phyloP scores from a whole-genome alignment of 1,139 yeast genomes.

The Schwanniomyces etchellsii region DNA sequence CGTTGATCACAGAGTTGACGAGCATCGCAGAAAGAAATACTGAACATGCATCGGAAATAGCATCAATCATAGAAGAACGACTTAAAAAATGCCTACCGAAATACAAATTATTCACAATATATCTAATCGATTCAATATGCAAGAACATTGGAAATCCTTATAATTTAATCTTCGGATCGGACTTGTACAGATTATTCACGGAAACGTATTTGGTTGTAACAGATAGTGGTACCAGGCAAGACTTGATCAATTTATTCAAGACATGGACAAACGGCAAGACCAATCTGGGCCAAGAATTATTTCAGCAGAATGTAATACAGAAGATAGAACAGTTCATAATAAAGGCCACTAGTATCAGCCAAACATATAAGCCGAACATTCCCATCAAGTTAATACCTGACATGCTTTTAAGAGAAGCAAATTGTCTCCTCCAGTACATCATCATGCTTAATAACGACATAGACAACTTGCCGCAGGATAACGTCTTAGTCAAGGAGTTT shows the following conservation, averaged over 20 bases:
- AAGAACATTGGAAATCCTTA: constrained; percentile 43
- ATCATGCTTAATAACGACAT: constrained; percentile 17
- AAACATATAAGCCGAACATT: constrained; percentile 7
- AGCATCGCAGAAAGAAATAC: constrained; percentile 29
- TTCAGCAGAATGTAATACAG: constrained; percentile 22
- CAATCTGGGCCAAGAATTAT: constrained; percentile 30
- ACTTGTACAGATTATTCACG: constrained; percentile 30
- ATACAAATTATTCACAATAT: constrained; percentile 32
- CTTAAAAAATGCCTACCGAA: constrained; percentile 34
- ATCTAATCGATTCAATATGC: constrained; percentile 38
- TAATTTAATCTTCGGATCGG: constrained; percentile 30
- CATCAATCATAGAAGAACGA: constrained; percentile 27
- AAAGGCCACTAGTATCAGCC: constrained; percentile 27
- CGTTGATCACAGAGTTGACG: constrained; percentile 36
- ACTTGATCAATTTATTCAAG: constrained; percentile 32
- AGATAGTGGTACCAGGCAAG: constrained; percentile 33
- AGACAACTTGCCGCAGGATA: constrained; percentile 10
- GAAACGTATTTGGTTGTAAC: constrained; percentile 36
- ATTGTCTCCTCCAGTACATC: constrained; percentile 25
- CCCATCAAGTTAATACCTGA: constrained; percentile 20
- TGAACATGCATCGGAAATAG: constrained; percentile 27
- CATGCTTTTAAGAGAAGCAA: constrained; percentile 27
- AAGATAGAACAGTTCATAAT: constrained; percentile 37
- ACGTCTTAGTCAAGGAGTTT: constrained; percentile 7
- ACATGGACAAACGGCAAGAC: constrained; percentile 35